Evolutionary conservation across 495 filamentous ascomycete genomes (phyloP).

Genomic region (Tuber umbilicatum): DNA sequence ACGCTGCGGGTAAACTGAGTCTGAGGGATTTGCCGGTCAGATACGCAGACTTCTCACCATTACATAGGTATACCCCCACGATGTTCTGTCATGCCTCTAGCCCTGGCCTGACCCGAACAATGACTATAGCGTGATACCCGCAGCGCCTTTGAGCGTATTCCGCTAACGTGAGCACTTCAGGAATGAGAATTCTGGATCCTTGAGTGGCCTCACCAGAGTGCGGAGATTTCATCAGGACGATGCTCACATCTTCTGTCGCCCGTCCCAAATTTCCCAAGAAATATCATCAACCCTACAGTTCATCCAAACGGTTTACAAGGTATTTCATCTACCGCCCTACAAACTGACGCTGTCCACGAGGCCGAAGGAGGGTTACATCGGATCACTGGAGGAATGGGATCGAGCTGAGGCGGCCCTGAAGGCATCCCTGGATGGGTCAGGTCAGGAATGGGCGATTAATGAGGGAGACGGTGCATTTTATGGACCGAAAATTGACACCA

Average conservation of each 20-base stretch:
- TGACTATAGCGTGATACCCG: not conserved
- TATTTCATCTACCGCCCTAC: constrained; percentile 67
- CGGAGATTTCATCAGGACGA: constrained; percentile 95
- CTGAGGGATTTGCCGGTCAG: constrained; percentile 81
- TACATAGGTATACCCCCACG: constrained; percentile 51
- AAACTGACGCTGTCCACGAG: constrained; percentile 74
- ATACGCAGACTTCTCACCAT: constrained; percentile 85
- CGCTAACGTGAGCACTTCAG: constrained; percentile 43
- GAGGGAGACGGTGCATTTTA: constrained; percentile 89
- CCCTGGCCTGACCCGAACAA: not conserved
- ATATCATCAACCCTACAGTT: constrained; percentile 74
- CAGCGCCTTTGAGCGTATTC: not conserved
- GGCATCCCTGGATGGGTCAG: constrained; percentile 59
- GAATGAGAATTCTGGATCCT: constrained; percentile 78
- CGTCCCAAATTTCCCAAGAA: constrained; percentile 72
- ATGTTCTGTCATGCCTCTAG: not conserved
- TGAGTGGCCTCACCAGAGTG: constrained; percentile 81
- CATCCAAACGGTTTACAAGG: constrained; percentile 67
- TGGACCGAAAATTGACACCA: constrained; percentile 90
- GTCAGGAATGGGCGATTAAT: constrained; percentile 62
- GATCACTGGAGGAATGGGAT: constrained; percentile 72
- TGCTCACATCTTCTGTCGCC: constrained; percentile 89
- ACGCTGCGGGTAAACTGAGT: constrained; percentile 57
- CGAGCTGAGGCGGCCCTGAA: constrained; percentile 68
- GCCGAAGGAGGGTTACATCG: constrained; percentile 69